Conservation (phyloP, 1,284 basidiomycete species). For the Boletus sp. region DNA sequence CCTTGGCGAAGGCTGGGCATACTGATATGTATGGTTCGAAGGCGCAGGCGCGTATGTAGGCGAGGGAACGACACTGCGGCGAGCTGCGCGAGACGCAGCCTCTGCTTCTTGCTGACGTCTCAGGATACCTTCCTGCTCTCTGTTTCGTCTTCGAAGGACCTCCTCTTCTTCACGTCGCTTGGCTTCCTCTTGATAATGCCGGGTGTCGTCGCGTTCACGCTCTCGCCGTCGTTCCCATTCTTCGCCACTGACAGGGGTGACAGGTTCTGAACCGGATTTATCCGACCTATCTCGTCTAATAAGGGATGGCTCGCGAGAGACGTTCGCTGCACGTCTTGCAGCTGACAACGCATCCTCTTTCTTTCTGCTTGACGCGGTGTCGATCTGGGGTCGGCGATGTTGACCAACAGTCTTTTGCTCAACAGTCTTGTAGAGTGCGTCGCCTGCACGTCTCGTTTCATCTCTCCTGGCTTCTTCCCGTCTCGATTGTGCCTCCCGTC, state of each 20-base stretch:
- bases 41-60: slow-evolving; percentile 20
- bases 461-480: slow-evolving; percentile 29
- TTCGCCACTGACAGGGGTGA: slow-evolving; percentile 28
- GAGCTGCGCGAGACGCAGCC: slow-evolving; percentile 27
- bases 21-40: slow-evolving; percentile 21
- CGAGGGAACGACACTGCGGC: slow-evolving; percentile 20
- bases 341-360: slow-evolving; percentile 25
- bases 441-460: slow-evolving; percentile 15
- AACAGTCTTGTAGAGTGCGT: slow-evolving; percentile 22
- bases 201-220: slow-evolving; percentile 18
- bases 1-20: slow-evolving; percentile 24
- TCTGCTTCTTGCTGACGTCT: slow-evolving; percentile 44
- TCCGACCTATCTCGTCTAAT: slow-evolving; percentile 28
- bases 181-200: slow-evolving; percentile 25
- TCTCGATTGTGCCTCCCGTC: slow-evolving; percentile 31
- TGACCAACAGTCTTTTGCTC: slow-evolving; percentile 21
- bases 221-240: slow-evolving; percentile 29
- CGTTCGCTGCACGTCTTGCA: slow-evolving; percentile 26
- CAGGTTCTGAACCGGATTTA: slow-evolving; percentile 24
- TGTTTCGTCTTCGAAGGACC: slow-evolving; percentile 28
- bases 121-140: slow-evolving; percentile 47
- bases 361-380: slow-evolving; percentile 24
- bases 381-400: slow-evolving; percentile 26
- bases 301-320: slow-evolving; percentile 25
- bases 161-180: slow-evolving; percentile 35